Base-by-base conservation (phyloP, 2,329 filamentous ascomycete genomes). In the Aspergillus aculeatus region DNA sequence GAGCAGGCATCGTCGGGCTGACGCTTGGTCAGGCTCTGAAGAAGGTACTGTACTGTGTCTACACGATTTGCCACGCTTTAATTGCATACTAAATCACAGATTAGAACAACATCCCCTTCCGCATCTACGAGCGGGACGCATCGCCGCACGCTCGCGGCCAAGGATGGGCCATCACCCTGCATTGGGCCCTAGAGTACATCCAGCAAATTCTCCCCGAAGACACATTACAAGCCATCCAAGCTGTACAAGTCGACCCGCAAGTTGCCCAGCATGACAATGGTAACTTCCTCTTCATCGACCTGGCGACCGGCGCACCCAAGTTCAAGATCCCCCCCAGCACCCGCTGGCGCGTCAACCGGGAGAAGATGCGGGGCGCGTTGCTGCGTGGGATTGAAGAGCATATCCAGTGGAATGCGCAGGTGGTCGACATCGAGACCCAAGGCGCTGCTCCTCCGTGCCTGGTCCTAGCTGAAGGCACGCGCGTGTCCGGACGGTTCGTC, bases 61-160 rank as follows among this genome's bases (percentile, higher is more conserved):
- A 10, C 31, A 12, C 32, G 4, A 3, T n/a, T n/a, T 35, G 11
- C 26, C 24, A 26, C 4, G 23, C 1, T 26, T 26, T 29, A 7
- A 29, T 7, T 9, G 26, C 26, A 29, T 29, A 9, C 26, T 29
- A 29, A 29, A 29, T 9, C 7, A 9, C 7, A 9, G 1, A 9
- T 35, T 5, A 24, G n/a, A 19, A 14, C 7, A 47, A 3, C 14
- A 72, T 73, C 31, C 69, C 71, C 32, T 73, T 71, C 38, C 57
- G 66, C 38, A 69, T 73, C 16, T 72, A 65, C 57, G 71, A 73
- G 31, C 68, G 70, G 24, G 71, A 73, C 61, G 59, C 61, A n/a
- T 66, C 57, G 16, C 64, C 66, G 16, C 53, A 64, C 47, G 58
- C 62, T 5, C 66, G 70, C 7, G 64, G 62, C 6, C 69, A 72